Evolutionary conservation across 2,329 filamentous ascomycete species (phyloP), one percentile per base, ranked within the genome.

Genomic region (Arthrobotrys entomopaga): DNA sequence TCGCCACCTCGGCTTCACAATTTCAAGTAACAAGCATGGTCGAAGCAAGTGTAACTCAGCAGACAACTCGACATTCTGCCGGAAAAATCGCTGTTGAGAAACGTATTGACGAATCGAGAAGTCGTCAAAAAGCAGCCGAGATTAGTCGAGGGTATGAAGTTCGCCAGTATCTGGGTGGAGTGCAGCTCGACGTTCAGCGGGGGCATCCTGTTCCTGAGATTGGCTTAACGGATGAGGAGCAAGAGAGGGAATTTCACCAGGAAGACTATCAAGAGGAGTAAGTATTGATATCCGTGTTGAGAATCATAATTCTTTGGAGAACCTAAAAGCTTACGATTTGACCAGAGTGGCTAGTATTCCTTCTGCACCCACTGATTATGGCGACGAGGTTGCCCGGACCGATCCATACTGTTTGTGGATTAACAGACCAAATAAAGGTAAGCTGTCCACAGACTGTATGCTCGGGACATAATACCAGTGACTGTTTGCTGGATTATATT

Each of bases 161-260:
- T 40, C 11, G 15, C 10, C 1, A 16, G 0, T 69, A 69, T 26
- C 22, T 69, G 19, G 22, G 49, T 13, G 29, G 38, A 1, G 15
- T 69, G 2, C 38, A 59, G 6, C 19, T 46, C 2, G 42, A 50
- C 10, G 40, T 46, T 7, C n/a, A 42, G 13, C 50, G 52, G 19
- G 65, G 65, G 11, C 38, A 40, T 26, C 29, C 54, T 1, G 43
- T 69, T 4, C 20, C 65, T n/a, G 65, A 49, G 10, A 69, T 42
- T 13, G 49, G 49, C 0, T 54, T 56, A 6, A 4, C 16, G 4
- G 48, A 48, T 10, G 4, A 34, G 15, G 26, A 60, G 24, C 38
- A 29, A 13, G 26, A 49, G 16, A 15, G 49, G 20, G 2, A 42
- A 3, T 46, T 34, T 40, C 48, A 50, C 13, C 22, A 52, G 2